Evolutionary conservation across 2,329 filamentous ascomycete genomes (phyloP).

Genomic region (Apiospora phragmitis): DNA sequence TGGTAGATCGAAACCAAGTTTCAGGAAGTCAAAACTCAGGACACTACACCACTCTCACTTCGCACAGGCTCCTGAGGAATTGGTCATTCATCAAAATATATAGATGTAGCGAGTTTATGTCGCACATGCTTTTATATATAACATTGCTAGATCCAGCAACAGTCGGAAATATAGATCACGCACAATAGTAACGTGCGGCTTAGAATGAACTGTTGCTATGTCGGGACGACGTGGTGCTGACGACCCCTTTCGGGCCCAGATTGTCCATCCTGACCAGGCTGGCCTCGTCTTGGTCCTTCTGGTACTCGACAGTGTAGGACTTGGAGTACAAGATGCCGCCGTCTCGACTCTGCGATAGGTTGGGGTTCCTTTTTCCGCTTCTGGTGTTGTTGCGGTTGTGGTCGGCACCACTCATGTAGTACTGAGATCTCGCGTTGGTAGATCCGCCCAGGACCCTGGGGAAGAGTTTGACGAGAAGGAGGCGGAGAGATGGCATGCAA

Average conservation of each 20-base stretch:
- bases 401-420: not conserved
- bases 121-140: not conserved
- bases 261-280: not conserved
- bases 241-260: not conserved
- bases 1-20: not conserved
- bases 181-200: not conserved
- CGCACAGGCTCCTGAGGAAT: too few relatives aligned
- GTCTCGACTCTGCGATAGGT: not conserved
- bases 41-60: not conserved
- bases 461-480: constrained; percentile 13
- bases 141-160: not conserved
- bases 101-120: not conserved
- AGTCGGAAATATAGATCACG: too few relatives aligned
- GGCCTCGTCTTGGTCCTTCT: not conserved
- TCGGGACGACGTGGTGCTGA: not conserved
- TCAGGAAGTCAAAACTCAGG: not conserved
- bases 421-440: not conserved
- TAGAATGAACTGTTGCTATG: not conserved
- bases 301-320: constrained; percentile 5
- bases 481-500: constrained; percentile 16
- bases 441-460: constrained; percentile 13
- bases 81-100: not conserved
- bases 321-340: constrained; percentile 9
- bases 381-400: not conserved
- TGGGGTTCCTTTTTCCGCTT: not conserved